phyloP scores from a whole-genome alignment of 176 grass and related monocot species.

The Hyparrhenia diplandra region DNA sequence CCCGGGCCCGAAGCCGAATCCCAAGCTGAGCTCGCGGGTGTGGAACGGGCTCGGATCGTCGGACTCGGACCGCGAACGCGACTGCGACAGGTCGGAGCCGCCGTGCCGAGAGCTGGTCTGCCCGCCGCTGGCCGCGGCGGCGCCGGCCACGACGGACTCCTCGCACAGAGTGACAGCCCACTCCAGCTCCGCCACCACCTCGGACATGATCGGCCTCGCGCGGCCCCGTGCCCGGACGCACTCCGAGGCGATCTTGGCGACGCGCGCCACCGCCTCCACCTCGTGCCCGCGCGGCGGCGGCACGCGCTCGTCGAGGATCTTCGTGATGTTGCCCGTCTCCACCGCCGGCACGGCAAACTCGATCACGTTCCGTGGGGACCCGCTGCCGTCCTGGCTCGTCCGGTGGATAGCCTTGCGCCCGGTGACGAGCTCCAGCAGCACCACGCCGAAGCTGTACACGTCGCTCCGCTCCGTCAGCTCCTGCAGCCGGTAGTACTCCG shows the following conservation, averaged over 20 bases:
- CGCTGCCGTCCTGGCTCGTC: constrained; percentile 43
- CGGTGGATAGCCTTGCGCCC: constrained; percentile 76
- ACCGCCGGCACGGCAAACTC: constrained; percentile 72
- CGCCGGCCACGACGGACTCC: constrained; percentile 1
- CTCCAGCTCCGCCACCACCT: constrained; percentile 73
- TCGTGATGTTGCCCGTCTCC: constrained; percentile 11
- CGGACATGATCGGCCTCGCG: constrained; percentile 60
- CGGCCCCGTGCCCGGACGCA: constrained; percentile 59
- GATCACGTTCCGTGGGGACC: constrained; percentile 61
- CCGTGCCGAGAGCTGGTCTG: constrained; percentile 29
- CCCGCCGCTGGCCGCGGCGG: background rate
- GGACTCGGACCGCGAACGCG: constrained; percentile 44
- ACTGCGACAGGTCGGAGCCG: constrained; percentile 45
- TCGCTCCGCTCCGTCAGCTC: constrained; percentile 82
- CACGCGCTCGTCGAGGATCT: constrained; percentile 53
- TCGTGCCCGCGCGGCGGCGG: constrained; percentile 35
- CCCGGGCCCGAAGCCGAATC: constrained; percentile 7
- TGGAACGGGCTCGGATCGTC: constrained; percentile 39
- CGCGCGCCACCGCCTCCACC: constrained; percentile 53
- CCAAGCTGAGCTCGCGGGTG: constrained; percentile 15
- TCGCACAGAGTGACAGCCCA: constrained; percentile 58
- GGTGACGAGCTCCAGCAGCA: constrained; percentile 83
- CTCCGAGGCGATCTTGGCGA: constrained; percentile 54
- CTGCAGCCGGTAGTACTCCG: constrained; percentile 87
- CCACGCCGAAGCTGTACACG: constrained; percentile 95